Conservation (phyloP, 305 asterid genomes). For the Withania somnifera region DNA sequence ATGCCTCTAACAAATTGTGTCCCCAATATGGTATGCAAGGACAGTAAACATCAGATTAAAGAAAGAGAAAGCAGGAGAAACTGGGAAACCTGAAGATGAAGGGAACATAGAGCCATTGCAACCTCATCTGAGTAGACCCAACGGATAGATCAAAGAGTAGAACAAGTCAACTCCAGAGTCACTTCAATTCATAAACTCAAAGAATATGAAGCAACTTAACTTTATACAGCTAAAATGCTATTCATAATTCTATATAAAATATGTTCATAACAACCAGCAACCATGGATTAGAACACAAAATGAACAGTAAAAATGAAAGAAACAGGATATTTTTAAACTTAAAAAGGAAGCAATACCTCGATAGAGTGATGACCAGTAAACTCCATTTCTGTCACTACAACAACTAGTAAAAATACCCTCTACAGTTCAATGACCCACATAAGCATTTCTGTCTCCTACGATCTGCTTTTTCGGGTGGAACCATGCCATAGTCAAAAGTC, state of each 20-base stretch:
- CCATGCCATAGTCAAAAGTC: conserved; percentile 60
- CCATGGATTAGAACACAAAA: not conserved
- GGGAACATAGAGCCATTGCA: not conserved
- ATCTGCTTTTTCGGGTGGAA: conserved; percentile 29
- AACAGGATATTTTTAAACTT: not conserved
- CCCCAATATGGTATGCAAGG: not conserved
- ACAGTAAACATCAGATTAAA: not conserved
- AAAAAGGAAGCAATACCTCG: not conserved
- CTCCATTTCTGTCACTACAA: not conserved
- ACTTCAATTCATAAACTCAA: not conserved
- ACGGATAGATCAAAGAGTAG: not conserved
- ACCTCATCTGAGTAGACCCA: not conserved
- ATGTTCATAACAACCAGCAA: not conserved
- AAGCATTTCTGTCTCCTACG: conserved; percentile 58
- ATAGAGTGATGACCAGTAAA: not conserved
- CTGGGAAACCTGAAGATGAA: not conserved
- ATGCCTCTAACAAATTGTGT: not conserved
- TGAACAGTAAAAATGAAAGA: not conserved
- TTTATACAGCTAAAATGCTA: not conserved
- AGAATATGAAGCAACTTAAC: not conserved
- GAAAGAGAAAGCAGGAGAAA: not conserved
- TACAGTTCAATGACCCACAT: conserved; percentile 66
- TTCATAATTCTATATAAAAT: not conserved
- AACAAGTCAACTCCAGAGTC: not conserved
- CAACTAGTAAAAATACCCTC: conserved; percentile 60